Conservation (phyloP, 1,284 basidiomycete genomes). For the Papiliotrema laurentii region DNA sequence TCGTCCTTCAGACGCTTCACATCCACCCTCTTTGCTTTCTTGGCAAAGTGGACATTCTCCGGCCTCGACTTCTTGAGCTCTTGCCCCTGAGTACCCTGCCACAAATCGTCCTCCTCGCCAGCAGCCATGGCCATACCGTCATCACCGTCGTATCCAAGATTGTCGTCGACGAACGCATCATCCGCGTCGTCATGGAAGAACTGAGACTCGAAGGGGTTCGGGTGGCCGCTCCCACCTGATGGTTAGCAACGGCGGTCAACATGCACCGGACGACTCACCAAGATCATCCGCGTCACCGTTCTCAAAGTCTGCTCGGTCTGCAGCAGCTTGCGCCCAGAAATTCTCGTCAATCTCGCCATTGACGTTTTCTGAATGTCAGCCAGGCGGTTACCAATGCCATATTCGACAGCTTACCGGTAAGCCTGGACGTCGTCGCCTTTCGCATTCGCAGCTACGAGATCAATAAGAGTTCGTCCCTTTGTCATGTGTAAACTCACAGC, state of each 20-base stretch:
- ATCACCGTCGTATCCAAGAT: conserved; percentile 55
- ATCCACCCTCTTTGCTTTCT: conserved; percentile 93
- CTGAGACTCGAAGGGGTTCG: conserved; percentile 84
- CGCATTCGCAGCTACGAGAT: conserved; percentile 80
- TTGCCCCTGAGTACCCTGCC: conserved; percentile 73
- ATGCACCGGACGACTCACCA: conserved; percentile 48
- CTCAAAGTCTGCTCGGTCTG: conserved; percentile 62
- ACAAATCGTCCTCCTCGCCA: conserved; percentile 75
- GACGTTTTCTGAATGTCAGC: conserved; percentile 34
- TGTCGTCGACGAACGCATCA: conserved; percentile 60
- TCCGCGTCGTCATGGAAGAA: conserved; percentile 87
- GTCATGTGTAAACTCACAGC: conserved; percentile 55
- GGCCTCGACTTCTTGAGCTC: conserved; percentile 70
- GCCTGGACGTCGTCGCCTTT: conserved; percentile 42
- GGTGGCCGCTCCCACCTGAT: conserved; percentile 50
- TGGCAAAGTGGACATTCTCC: conserved; percentile 90
- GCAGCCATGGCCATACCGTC: conserved; percentile 14
- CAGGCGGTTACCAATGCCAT: background rate
- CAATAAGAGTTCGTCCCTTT: background rate
- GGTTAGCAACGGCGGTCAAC: background rate
- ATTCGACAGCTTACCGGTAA: conserved; percentile 13
- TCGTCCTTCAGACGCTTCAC: conserved; percentile 96
- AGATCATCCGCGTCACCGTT: conserved; percentile 57
- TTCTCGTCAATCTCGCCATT: conserved; percentile 86
- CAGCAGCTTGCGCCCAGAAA: conserved; percentile 91